These are phyloP conservation scores for Leishmania amazonensis DNA, from an alignment of 208 protist genomes.

Conservation along the genomic window DNA sequence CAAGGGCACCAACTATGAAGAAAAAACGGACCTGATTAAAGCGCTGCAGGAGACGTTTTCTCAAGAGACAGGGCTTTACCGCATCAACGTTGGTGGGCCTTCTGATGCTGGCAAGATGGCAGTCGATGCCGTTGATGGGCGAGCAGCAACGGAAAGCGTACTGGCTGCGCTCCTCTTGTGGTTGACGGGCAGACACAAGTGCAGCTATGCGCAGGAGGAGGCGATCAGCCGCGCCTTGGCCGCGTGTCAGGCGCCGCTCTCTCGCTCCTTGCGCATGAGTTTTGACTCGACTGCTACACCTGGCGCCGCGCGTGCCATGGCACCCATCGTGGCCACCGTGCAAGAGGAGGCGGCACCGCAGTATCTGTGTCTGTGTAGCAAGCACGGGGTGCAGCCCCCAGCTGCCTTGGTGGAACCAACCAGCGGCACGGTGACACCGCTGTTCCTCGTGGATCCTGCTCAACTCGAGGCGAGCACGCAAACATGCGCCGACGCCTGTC, in stretches of 20 bases:
- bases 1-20: background rate
- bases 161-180: slow-evolving; percentile 25
- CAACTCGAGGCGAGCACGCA: background rate
- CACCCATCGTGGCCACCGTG: background rate
- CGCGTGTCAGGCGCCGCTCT: slow-evolving; percentile 15
- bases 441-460: slow-evolving; percentile 24
- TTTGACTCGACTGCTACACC: slow-evolving; percentile 11
- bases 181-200: slow-evolving; percentile 4
- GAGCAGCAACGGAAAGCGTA: slow-evolving; percentile 3
- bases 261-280: slow-evolving; percentile 8
- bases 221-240: slow-evolving; percentile 18
- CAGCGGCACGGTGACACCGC: background rate
- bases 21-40: background rate
- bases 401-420: background rate
- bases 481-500: slow-evolving; percentile 13
- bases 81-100: background rate
- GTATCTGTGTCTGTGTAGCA: slow-evolving; percentile 31
- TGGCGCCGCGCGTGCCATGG: background rate
- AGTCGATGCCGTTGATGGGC: background rate
- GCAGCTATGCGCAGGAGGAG: slow-evolving; percentile 4
- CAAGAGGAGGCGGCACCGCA: background rate
- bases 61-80: background rate
- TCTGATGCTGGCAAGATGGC: background rate
- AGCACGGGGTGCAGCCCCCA: background rate
- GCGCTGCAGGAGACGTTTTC: background rate